phyloP scores from a whole-genome alignment of 164 flowering plant species.

The Amborella trichopoda region DNA sequence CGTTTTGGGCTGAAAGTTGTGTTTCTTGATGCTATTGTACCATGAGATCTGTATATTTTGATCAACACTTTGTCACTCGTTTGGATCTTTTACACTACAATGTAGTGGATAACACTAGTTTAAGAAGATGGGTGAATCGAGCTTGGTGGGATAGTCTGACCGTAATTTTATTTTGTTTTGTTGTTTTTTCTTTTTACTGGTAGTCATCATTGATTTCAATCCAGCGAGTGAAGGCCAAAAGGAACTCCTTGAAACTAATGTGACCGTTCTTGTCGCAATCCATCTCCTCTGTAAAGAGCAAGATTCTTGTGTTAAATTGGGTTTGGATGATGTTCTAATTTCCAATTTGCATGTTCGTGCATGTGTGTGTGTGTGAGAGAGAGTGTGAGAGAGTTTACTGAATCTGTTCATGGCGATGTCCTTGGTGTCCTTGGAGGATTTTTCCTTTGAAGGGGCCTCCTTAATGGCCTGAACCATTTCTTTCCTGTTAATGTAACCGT shows the following conservation, averaged over 20 bases:
- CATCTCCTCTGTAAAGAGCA: conserved; percentile 55
- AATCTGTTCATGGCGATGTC: conserved; percentile 42
- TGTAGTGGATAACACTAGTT: too few relatives aligned
- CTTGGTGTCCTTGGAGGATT: conserved; percentile 48
- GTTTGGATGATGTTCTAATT: neutral
- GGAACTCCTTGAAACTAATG: conserved; percentile 67
- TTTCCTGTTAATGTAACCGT: conserved; percentile 60
- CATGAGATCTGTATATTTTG: conserved; percentile 1
- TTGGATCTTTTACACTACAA: too few relatives aligned
- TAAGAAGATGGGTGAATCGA: too few relatives aligned
- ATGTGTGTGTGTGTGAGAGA: conserved; percentile 1
- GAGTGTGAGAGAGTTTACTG: conserved; percentile 21
- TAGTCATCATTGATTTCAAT: conserved; percentile 52
- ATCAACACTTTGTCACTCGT: too few relatives aligned
- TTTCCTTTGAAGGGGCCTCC: conserved; percentile 42
- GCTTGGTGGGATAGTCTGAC: too few relatives aligned
- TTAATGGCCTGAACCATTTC: conserved; percentile 56
- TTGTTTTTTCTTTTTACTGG: too few relatives aligned
- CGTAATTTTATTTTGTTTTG: too few relatives aligned
- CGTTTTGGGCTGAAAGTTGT: neutral
- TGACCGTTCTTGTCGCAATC: conserved; percentile 57
- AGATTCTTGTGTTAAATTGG: neutral
- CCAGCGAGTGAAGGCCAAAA: conserved; percentile 59
- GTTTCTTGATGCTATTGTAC: neutral
- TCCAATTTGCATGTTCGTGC: neutral